Evolutionary conservation across 805 yeast species (phyloP), one percentile per base, ranked within the genome.

Genomic region (Kuraishia floccosa): DNA sequence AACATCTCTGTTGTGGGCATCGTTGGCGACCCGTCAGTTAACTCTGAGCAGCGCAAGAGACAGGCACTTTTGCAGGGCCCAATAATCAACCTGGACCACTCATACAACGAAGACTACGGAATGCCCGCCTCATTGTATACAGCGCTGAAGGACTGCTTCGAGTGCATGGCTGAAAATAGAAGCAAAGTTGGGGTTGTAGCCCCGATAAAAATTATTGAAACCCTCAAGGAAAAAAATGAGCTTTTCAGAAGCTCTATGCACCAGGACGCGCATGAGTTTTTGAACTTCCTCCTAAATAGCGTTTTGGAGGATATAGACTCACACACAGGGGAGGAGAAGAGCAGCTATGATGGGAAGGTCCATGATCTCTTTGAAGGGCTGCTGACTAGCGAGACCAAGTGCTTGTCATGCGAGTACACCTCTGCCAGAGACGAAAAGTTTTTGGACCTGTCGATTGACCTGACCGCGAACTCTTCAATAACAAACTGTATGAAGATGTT

Each of bases 261-360:
- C 51, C 98, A 91, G 50, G 98, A 91, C 60, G 96, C 97, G 4
- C 98, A 91, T 54, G 98, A 91, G 56, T 91, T 91, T 53, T 66
- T 87, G 48, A 89, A 87, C 50, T 87, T 82, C 47, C 51, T 87
- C 41, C 60, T 91, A 32, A 91, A 91, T 52, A 70, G 60, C 41
- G 62, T 64, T 13, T 58, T 68, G 10, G 86, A 82, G 39, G 65
- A 80, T 12, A 54, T 65, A 17, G 68, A 63, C 27, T 35, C 18
- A 8, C 51, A 53, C 35, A 39, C 39, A 30, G 31, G 30, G 13
- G 27, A 25, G 7, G 31, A 32, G 35, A 25, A 32, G 15, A 18
- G 30, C 7, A 22, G 15, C 5, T 6, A n/a, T 3, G n/a, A n/a
- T n/a, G 27, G 11, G 12, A 11, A 33, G 17, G 31, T 25, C 3